Evolutionary conservation across 2,329 filamentous ascomycete species (phyloP), one percentile per base, ranked within the genome.

Genomic region (Aspergillus unguis): DNA sequence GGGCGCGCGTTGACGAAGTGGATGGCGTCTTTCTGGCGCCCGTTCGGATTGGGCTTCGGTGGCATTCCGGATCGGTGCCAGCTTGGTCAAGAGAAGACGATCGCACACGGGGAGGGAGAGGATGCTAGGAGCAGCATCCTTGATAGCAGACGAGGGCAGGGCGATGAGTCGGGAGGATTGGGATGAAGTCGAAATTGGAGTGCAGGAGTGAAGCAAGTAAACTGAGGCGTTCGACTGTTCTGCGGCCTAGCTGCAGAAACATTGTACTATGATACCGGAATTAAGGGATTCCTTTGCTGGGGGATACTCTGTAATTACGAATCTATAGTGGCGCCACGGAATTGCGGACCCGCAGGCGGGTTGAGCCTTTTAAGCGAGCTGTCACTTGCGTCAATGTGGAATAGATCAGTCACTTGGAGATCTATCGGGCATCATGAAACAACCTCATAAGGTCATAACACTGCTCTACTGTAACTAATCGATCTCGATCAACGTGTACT

Each of bases 401-500:
- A 17, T 17, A 17, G 17, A 17, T 17, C 17, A 17, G 17, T 17
- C 17, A 17, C 17, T 17, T 17, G 17, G 17, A 17, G 17, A 17
- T 17, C 17, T 17, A 17, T 17, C 17, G 17, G 17, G 17, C 17
- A 17, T 17, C 17, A 17, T 17, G 17, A 17, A 17, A 17, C 17
- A 17, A 17, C 35, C 6, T n/a, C 11, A 37, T n/a, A 10, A 37
- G 35, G 17, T n/a, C 6, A n/a, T 17, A 17, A 17, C 17, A 17
- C 17, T 17, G 23, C 23, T 46, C 31, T 17, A 38, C 26, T 36
- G 3, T 17, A 25, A 28, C 55, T 57, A 74, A 54, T 73, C 71
- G 56, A 74, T 52, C 52, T 73, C 68, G 33, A 74, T 48, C 44
- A 74, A 50, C 26, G 59, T 52, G 55, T 75, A 74, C 53, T 65